Evolutionary conservation across 202 grass and related monocot species (phyloP).

Genomic region (Miscanthus sacchariflorus): DNA sequence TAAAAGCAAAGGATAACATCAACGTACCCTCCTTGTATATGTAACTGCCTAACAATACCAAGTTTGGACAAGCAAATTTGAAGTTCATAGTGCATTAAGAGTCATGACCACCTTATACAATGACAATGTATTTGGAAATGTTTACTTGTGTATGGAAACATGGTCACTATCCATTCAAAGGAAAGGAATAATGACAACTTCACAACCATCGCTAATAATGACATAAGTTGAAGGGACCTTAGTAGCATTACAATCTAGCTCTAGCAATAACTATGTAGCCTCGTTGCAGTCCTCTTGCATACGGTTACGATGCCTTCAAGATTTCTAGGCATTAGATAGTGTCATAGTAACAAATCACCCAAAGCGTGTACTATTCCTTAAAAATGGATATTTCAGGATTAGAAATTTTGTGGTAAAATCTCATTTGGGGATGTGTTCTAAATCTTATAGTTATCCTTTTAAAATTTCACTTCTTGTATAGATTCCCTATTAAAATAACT

Average conservation of each 20-base stretch:
- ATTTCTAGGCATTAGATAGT: not conserved
- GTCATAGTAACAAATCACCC: not conserved
- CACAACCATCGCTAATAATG: not conserved
- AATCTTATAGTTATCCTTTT: not conserved
- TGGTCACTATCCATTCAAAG: not conserved
- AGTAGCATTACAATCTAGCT: not conserved
- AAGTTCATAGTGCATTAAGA: not conserved
- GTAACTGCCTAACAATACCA: not conserved
- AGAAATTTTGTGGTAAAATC: not conserved
- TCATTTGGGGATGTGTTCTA: not conserved
- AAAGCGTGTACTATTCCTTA: not conserved
- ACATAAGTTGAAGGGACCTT: not conserved
- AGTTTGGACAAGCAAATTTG: not conserved
- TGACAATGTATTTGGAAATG: not conserved
- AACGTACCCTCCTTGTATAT: not conserved
- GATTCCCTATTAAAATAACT: too few relatives aligned
- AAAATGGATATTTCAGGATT: not conserved
- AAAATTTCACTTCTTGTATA: too few relatives aligned
- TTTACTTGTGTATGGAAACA: not conserved
- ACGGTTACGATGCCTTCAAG: not conserved
- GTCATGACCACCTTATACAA: not conserved
- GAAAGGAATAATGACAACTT: not conserved
- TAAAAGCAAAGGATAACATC: not conserved
- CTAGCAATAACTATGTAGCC: not conserved
- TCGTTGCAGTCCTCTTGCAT: not conserved